phyloP scores from a whole-genome alignment of 129 eudicot genomes.

The Arctium lappa region DNA sequence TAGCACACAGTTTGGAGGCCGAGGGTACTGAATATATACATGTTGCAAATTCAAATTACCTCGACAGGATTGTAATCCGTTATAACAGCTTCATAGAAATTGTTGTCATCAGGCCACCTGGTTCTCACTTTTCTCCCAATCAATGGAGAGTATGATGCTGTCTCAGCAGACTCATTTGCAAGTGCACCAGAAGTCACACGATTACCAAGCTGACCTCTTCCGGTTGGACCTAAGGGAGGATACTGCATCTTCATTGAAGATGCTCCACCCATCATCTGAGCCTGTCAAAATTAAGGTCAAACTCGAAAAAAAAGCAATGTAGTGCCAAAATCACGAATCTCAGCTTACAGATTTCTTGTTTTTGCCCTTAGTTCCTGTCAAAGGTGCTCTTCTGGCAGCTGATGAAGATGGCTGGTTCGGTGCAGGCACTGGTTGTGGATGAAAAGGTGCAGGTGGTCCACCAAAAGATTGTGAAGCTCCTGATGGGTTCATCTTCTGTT shows the following conservation, averaged over 20 bases:
- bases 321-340: not conserved
- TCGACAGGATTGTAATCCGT: slow-evolving; percentile 56
- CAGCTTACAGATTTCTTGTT: slow-evolving; percentile 68
- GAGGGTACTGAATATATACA: not conserved
- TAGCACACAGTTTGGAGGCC: slow-evolving; percentile 15
- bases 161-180: slow-evolving; percentile 56
- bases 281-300: slow-evolving; percentile 34
- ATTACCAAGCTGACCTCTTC: slow-evolving; percentile 62
- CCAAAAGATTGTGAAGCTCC: slow-evolving; percentile 72
- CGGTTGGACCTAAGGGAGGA: slow-evolving; percentile 53
- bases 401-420: slow-evolving; percentile 66
- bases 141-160: slow-evolving; percentile 47
- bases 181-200: slow-evolving; percentile 50
- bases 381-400: slow-evolving; percentile 68
- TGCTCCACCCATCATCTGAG: slow-evolving; percentile 50
- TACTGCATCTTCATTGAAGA: slow-evolving; percentile 54
- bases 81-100: slow-evolving; percentile 84
- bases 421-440: slow-evolving; percentile 47
- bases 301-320: not conserved
- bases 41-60: slow-evolving; percentile 33
- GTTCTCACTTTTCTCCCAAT: slow-evolving; percentile 81
- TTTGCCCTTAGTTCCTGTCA: slow-evolving; percentile 55
- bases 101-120: slow-evolving; percentile 95
- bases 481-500: slow-evolving; percentile 65
- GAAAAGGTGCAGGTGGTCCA: slow-evolving; percentile 64